phyloP scores from a whole-genome alignment of 805 yeast genomes.

The Hanseniaspora valbyensis region DNA sequence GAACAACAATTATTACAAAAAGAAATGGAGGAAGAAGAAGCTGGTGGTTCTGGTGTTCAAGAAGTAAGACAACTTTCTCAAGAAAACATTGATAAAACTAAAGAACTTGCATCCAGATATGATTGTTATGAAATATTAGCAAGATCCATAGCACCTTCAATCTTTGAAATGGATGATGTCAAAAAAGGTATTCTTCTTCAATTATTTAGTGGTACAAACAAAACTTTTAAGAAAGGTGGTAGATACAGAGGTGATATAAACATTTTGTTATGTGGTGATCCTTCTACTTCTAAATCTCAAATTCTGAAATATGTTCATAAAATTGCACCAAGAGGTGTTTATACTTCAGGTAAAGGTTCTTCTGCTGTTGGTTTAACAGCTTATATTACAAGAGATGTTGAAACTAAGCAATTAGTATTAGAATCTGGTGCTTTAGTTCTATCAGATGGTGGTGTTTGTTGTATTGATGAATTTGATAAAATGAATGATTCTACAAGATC shows the following conservation, averaged over 20 bases:
- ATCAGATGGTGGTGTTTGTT: slow-evolving; percentile 96
- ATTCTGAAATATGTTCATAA: slow-evolving; percentile 88
- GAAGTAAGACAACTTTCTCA: slow-evolving; percentile 60
- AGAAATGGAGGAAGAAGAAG: slow-evolving; percentile 41
- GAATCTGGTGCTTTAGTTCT: slow-evolving; percentile 94
- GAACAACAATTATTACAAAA: slow-evolving; percentile 36
- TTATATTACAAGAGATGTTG: slow-evolving; percentile 86
- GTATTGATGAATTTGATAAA: slow-evolving; percentile 97
- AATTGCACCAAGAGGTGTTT: slow-evolving; percentile 95
- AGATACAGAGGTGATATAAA: slow-evolving; percentile 93
- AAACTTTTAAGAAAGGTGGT: slow-evolving; percentile 80
- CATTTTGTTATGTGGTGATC: slow-evolving; percentile 89
- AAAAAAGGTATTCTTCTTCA: slow-evolving; percentile 90
- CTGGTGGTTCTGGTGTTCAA: slow-evolving; percentile 54
- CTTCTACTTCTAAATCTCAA: slow-evolving; percentile 95
- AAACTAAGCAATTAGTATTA: slow-evolving; percentile 82
- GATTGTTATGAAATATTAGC: slow-evolving; percentile 81
- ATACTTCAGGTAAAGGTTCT: slow-evolving; percentile 97
- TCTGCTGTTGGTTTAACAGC: slow-evolving; percentile 99
- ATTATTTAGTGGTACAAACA: slow-evolving; percentile 91
- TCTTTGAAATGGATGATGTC: slow-evolving; percentile 91
- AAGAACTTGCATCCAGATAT: slow-evolving; percentile 48
- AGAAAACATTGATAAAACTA: slow-evolving; percentile 57
- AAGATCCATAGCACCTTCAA: slow-evolving; percentile 91
- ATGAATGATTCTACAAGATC: slow-evolving; percentile 92